A percentile compares a stretch with the other conserved stretches of the same genome.
Evolutionary conservation across 2,329 filamentous ascomycete species (phyloP).

Genomic region (Pestalotiopsis sp.): DNA sequence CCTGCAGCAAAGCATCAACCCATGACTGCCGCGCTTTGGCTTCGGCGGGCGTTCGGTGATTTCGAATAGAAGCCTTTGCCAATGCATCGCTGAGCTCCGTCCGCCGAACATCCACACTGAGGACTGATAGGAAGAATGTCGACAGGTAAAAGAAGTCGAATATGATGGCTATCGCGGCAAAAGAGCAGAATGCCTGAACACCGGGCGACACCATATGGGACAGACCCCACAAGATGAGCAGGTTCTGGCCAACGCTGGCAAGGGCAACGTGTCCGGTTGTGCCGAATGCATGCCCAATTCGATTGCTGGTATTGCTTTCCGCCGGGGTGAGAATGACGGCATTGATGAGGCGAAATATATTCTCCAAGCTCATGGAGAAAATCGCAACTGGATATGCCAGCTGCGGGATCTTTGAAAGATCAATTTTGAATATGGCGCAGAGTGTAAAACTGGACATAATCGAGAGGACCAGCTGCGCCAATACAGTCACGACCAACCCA

Average conservation of each 20-base stretch:
- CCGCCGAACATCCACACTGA: constrained; percentile 77
- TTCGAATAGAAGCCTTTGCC: constrained; percentile 52
- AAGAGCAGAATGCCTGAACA: constrained; percentile 75
- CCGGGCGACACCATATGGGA: constrained; percentile 69
- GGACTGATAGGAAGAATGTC: constrained; percentile 77
- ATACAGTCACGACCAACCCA: constrained; percentile 71
- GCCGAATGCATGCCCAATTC: constrained; percentile 74
- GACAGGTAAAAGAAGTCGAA: constrained; percentile 79
- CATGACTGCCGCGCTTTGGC: constrained; percentile 48
- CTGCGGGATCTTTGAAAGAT: constrained; percentile 73
- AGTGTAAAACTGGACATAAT: constrained; percentile 80
- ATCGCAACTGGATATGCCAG: constrained; percentile 78
- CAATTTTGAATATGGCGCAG: constrained; percentile 74
- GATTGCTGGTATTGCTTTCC: constrained; percentile 66
- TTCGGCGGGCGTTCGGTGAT: constrained; percentile 25
- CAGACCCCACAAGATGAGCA: constrained; percentile 66
- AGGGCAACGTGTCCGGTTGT: constrained; percentile 71
- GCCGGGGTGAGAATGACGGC: constrained; percentile 72
- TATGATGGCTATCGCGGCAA: constrained; percentile 72
- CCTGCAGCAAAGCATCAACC: constrained; percentile 62
- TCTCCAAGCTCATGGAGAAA: constrained; percentile 75
- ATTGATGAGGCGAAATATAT: constrained; percentile 78
- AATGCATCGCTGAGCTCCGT: constrained; percentile 76
- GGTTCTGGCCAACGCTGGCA: constrained; percentile 68
- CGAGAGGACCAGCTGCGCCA: constrained; percentile 70